Evolutionary conservation across 2,329 filamentous ascomycete species (phyloP), one percentile per base, ranked within the genome.

Genomic region (Trichoderma oligosporum): DNA sequence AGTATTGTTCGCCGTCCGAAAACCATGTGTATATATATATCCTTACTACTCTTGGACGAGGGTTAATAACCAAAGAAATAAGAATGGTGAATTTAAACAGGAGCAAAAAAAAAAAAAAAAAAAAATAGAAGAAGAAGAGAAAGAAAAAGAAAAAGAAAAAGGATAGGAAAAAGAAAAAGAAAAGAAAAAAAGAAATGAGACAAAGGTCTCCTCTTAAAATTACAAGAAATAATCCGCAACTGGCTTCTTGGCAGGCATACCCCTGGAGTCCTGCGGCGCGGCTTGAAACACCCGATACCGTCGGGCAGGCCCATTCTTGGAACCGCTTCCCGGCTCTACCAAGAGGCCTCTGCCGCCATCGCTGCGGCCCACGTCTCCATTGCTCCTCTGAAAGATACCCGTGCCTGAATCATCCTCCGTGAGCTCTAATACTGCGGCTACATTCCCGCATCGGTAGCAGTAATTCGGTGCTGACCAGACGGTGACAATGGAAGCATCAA

Each of bases 401-500:
- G 83, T 78, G 41, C 90, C 90, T n/a, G 82, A 84, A 7, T 87
- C 83, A 66, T 97, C 93, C 71, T 97, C 94, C 25, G 87, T 89
- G 4, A 99, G 79, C 74, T 99, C 94, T 55, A 99, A 77, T 58
- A 99, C 92, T 0, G 94, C 93, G 1, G 94, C 94, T 11, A 99
- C 92, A 67, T 97, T 97, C 55, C 92, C 92, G 68, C 92, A 97
- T 62, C 91, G 85, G 75, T 97, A 97, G 76, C 92, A 97, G 78
- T 97, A 97, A 71, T 97, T 97, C 1, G 92, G 92, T 8, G 92
- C 92, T 0, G 89, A 95, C 93, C 94, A 99, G n/a, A 99, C 94
- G 0, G 94, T 99, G 39, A 97, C 94, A 62, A 99, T 97, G 46
- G 86, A 90, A 12, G 86, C 88, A 69, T 96, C 91, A 68, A 97